Conservation (phyloP, 345 rosid genomes). For the Arabis hirsuta region DNA sequence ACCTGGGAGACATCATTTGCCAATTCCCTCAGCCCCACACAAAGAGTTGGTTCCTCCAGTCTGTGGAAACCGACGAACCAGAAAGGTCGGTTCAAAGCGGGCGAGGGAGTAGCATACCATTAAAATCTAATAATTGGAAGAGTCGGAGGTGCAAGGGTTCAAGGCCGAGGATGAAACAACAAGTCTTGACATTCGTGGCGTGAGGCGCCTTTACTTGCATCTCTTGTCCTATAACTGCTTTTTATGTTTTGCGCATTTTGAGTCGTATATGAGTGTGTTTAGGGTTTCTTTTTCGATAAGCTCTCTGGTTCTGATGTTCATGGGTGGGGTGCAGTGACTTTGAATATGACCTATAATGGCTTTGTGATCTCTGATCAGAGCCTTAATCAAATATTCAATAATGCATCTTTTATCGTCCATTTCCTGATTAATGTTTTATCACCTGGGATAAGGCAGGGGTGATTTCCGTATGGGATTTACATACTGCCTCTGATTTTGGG, state of each 20-base stretch:
- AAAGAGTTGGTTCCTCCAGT: constrained; percentile 44
- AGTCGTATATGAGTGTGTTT: constrained; percentile 39
- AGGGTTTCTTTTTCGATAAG: constrained; percentile 80
- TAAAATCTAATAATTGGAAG: constrained; percentile 4
- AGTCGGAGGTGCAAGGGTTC: constrained; percentile 75
- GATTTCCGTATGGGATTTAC: constrained; percentile 71
- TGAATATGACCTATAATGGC: constrained; percentile 65
- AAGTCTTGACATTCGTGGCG: constrained; percentile 4
- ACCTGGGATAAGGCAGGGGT: constrained; percentile 69
- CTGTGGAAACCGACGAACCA: constrained; percentile 47
- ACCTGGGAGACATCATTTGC: constrained; percentile 78
- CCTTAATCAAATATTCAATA: constrained; percentile 70
- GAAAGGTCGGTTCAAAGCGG: constrained; percentile 58
- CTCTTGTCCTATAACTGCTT: background rate
- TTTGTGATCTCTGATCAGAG: constrained; percentile 63
- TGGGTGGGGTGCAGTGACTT: constrained; percentile 80
- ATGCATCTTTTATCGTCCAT: constrained; percentile 64
- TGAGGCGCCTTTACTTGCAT: background rate
- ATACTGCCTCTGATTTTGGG: constrained; percentile 77
- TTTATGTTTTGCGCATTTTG: background rate
- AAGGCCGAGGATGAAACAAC: constrained; percentile 63
- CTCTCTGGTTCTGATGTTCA: constrained; percentile 71
- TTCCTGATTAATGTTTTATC: constrained; percentile 48
- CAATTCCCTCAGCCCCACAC: constrained; percentile 54
- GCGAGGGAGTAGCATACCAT: constrained; percentile 50